Evolutionary conservation across 1,284 basidiomycete genomes (phyloP).

Genomic region (Apiotrichum brassicae): DNA sequence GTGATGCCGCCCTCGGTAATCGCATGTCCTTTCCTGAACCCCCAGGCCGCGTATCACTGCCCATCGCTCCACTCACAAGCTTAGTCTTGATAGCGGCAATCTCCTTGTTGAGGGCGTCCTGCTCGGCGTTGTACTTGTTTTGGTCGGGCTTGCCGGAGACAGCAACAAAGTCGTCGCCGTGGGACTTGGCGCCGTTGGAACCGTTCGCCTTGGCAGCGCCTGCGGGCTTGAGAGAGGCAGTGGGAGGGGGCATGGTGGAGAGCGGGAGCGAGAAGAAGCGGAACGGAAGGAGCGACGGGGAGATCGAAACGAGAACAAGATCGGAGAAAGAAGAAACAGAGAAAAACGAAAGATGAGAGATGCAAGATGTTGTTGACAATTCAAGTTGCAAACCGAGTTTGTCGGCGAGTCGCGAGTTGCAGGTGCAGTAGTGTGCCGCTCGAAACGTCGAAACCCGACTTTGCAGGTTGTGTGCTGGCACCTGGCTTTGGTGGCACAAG

Average conservation of each 20-base stretch:
- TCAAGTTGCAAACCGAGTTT: no score
- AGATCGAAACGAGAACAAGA: not conserved
- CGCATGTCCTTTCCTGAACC: no score
- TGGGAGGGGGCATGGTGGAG: slow-evolving; percentile 42
- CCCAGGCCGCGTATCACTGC: no score
- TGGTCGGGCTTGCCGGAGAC: slow-evolving; percentile 67
- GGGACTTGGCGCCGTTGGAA: slow-evolving; percentile 10
- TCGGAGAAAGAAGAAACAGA: not conserved
- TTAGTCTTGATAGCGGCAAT: slow-evolving; percentile 74
- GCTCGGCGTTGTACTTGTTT: slow-evolving; percentile 69
- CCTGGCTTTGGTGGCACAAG: no score
- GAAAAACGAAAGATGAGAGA: not conserved
- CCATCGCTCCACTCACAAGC: slow-evolving; percentile 73
- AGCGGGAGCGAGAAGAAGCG: not conserved
- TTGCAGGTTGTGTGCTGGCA: no score
- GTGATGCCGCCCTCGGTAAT: no score
- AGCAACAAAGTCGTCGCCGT: slow-evolving; percentile 47
- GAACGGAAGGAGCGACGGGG: not conserved
- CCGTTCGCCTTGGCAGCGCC: slow-evolving; percentile 18
- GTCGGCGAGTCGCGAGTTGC: no score
- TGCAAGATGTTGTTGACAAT: not conserved
- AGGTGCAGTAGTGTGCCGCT: no score
- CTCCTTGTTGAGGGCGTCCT: slow-evolving; percentile 70
- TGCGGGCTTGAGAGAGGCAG: slow-evolving; percentile 39
- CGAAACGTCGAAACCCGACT: no score